Evolutionary conservation across 2,329 filamentous ascomycete genomes (phyloP), one percentile per base, ranked within the genome.

Genomic region (Cercospora zeae-maydis): DNA sequence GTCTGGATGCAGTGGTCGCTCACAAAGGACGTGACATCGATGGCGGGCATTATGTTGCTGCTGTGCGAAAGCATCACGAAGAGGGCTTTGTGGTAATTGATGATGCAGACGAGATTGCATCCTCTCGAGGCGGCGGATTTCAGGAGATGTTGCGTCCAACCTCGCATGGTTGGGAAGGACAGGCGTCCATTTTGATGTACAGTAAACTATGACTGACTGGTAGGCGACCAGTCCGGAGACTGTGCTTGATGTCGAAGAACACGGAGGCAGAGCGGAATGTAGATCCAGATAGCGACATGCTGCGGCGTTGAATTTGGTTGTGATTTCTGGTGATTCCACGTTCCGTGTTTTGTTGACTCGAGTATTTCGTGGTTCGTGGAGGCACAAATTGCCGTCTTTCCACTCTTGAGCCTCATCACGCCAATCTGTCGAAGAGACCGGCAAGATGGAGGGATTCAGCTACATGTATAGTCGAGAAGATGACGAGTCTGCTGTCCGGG

Each of bases 1-100:
- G 63, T 16, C 31, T 67, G 16, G 61, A 65, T 13, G 58, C 36
- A 8, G 65, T 67, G 1, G 61, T 67, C 1, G 60, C 60, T 11
- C 63, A 67, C 34, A 24, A n/a, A 6, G 63, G 65, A 1, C 14
- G 1, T 6, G 4, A 13, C 0, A 55, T 58, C 13, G 21, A 51
- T 1, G 9, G 16, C 2, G 63, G 65, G 3, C 65, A 67, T 47
- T 61, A 51, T 24, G 39, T 63, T 13, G 58, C 65, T 13, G 51
- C 58, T 24, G 63, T 63, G 9, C 54, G 61, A 8, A 14, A 60
- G 19, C n/a, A 36, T 30, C 11, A 51, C 9, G 52, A 33, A 4
- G 14, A 19, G n/a, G 33, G 36, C 7, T 63, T 66, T 34, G 24
- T 37, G 9, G 36, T 34, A 8, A 27, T 62, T 14, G 56, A 62